These are phyloP conservation scores for Starmerella ratchasimensis DNA, from an alignment of 805 yeast genomes.

Conservation along the genomic window DNA sequence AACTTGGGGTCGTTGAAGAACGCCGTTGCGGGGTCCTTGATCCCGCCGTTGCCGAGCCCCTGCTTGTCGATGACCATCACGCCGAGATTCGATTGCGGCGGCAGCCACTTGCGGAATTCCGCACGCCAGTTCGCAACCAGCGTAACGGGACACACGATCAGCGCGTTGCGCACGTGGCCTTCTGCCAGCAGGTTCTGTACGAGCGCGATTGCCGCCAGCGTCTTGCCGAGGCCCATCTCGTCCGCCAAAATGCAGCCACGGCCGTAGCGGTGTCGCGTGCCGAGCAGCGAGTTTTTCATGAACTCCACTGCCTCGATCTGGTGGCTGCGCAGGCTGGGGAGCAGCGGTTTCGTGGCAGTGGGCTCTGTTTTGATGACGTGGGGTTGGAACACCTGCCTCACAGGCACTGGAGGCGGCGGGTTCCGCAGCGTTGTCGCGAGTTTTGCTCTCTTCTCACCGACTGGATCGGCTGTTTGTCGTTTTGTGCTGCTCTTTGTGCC, in stretches of 20 bases:
- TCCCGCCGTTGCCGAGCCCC: conserved; percentile 13
- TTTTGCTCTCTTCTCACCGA: too few species aligned
- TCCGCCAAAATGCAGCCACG: conserved; percentile 84
- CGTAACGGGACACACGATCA: conserved; percentile 87
- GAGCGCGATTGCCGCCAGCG: conserved; percentile 69
- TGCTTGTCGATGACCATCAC: conserved; percentile 45
- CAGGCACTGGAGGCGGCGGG: too few species aligned
- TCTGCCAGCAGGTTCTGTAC: conserved; percentile 65
- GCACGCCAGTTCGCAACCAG: conserved; percentile 73
- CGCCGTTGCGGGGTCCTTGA: conserved; percentile 9
- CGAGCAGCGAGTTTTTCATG: conserved; percentile 72
- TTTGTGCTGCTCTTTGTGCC: too few species aligned
- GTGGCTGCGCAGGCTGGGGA: conserved; percentile 51
- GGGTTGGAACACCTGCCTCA: too few species aligned
- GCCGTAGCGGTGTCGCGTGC: conserved; percentile 34
- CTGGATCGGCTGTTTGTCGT: too few species aligned
- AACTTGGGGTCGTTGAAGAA: conserved; percentile 45
- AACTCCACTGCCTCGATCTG: conserved; percentile 76
- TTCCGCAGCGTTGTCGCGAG: too few species aligned
- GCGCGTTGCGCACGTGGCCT: conserved; percentile 36
- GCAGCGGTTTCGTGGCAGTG: too few species aligned
- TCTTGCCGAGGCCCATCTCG: conserved; percentile 93
- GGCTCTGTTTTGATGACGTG: too few species aligned
- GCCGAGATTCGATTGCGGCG: conserved; percentile 39
- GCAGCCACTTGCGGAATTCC: conserved; percentile 82